Evolutionary conservation across 2,329 filamentous ascomycete species (phyloP).

Genomic region (Verticillium longisporum): DNA sequence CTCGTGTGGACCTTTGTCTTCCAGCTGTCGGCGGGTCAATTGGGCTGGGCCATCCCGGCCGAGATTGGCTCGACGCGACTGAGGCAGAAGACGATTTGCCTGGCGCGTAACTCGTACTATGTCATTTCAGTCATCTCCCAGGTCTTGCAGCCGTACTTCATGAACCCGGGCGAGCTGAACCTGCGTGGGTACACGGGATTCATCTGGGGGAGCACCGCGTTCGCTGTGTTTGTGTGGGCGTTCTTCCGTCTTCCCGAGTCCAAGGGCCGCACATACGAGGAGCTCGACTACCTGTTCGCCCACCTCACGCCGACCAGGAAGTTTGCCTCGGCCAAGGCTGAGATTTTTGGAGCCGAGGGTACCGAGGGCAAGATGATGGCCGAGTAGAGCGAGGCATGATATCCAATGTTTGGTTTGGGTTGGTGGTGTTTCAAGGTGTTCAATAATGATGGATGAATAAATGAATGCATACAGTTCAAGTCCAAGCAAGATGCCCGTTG

Average conservation of each 20-base stretch:
- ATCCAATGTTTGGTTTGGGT: no score
- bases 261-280: conserved; percentile 16
- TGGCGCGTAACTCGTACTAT: conserved; percentile 18
- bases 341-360: background rate
- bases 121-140: conserved; percentile 14
- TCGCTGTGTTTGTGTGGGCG: conserved; percentile 12
- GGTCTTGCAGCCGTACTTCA: conserved; percentile 21
- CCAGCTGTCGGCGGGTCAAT: conserved; percentile 9
- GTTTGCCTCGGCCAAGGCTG: background rate
- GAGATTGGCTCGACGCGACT: conserved; percentile 23
- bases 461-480: no score
- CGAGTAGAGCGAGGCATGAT: background rate
- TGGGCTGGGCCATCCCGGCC: conserved; percentile 17
- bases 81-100: conserved; percentile 23
- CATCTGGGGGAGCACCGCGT: conserved; percentile 11
- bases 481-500: no score
- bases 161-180: conserved; percentile 30
- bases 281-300: conserved; percentile 13
- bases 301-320: conserved; percentile 1
- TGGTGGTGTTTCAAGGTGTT: no score
- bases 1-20: conserved; percentile 9
- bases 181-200: conserved; percentile 26
- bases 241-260: conserved; percentile 17
- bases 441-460: no score
- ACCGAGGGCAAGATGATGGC: background rate